Conservation (phyloP, 2,329 filamentous ascomycete species). For the Nannizzia gypsea region DNA sequence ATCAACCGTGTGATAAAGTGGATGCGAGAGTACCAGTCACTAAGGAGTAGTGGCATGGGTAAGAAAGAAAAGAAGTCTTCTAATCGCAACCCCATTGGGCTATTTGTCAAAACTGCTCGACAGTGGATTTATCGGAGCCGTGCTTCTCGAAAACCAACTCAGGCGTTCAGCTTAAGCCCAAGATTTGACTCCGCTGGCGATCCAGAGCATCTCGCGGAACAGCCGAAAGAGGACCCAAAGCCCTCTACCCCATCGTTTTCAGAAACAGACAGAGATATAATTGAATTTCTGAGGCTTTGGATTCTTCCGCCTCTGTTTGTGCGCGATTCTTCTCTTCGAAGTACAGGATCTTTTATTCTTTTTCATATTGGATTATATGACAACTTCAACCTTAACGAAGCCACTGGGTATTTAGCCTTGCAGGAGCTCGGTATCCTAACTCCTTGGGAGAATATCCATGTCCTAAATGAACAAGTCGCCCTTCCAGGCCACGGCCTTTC, state of each 20-base stretch:
- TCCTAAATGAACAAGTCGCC: constrained; percentile 42
- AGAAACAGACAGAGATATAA: constrained; percentile 40
- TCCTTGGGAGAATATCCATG: constrained; percentile 45
- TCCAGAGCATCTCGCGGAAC: background rate
- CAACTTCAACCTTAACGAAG: constrained; percentile 25
- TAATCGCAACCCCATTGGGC: constrained; percentile 27
- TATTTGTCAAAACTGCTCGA: constrained; percentile 36
- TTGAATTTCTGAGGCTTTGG: constrained; percentile 46
- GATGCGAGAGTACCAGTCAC: constrained; percentile 46
- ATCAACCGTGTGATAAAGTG: constrained; percentile 43
- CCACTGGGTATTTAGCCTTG: constrained; percentile 40
- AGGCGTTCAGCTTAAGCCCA: constrained; percentile 31
- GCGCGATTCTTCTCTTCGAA: constrained; percentile 31
- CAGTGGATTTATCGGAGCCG: constrained; percentile 32
- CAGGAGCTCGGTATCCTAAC: constrained; percentile 51
- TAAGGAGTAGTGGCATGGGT: constrained; percentile 23
- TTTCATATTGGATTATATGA: constrained; percentile 46
- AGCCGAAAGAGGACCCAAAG: constrained; percentile 13
- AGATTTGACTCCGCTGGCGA: constrained; percentile 3
- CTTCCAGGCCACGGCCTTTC: constrained; percentile 37
- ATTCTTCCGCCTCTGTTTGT: constrained; percentile 32
- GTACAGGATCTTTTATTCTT: constrained; percentile 45
- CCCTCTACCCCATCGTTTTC: constrained; percentile 35
- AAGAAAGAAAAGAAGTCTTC: background rate
- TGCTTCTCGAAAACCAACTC: constrained; percentile 32